Percentiles rank a stretch among this genome's conserved stretches.
Evolutionary conservation across 148 eudicot genomes (phyloP).

Genomic region (Rhododendron ferrugineum): DNA sequence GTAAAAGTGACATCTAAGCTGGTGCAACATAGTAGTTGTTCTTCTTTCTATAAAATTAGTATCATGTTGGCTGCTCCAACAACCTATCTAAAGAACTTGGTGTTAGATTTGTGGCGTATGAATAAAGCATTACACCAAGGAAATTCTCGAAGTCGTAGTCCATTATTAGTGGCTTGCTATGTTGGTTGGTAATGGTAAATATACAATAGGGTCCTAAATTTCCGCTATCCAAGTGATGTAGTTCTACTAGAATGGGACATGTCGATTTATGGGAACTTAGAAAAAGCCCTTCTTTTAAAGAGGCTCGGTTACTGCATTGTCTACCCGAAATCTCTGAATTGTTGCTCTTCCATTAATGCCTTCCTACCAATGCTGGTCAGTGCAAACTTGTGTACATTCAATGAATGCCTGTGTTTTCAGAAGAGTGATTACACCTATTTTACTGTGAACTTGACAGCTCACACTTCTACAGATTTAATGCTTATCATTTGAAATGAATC

Average conservation of each 20-base stretch:
- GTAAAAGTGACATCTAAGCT: not conserved
- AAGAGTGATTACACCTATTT: not conserved
- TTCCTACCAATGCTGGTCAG: not conserved
- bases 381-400: not conserved
- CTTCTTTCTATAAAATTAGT: not conserved
- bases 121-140: not conserved
- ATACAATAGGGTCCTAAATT: not conserved
- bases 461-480: not conserved
- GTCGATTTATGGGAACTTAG: not conserved
- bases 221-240: not conserved
- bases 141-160: not conserved
- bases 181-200: not conserved
- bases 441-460: not conserved
- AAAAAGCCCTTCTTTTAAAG: not conserved
- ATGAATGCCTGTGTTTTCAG: not conserved
- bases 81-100: not conserved
- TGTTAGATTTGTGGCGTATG: not conserved
- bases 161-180: not conserved
- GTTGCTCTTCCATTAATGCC: not conserved
- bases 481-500: not conserved
- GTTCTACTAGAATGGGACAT: not conserved
- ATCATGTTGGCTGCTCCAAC: not conserved
- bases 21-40: not conserved
- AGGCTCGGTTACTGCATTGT: not conserved
- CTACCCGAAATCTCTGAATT: not conserved